Evolutionary conservation across 305 asterid species (phyloP).

Genomic region (Solanum hybrid): DNA sequence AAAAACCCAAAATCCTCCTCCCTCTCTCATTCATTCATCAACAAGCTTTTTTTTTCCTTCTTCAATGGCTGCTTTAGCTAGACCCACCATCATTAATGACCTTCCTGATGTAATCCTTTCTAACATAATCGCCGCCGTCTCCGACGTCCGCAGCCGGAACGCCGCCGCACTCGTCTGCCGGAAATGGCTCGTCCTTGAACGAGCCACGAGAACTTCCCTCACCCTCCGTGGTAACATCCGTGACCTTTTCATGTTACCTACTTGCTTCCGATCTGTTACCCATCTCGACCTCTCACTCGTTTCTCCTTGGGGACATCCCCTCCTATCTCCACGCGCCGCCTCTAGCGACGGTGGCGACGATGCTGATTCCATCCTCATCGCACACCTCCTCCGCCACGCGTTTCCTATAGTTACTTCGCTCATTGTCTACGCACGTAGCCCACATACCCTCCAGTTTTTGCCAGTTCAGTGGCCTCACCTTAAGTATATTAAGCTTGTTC

Average conservation of each 20-base stretch:
- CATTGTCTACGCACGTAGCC: conserved; percentile 49
- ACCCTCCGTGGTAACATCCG: conserved; percentile 76
- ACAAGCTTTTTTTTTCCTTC: neutral
- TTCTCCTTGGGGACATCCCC: conserved; percentile 87
- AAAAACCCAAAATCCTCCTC: neutral
- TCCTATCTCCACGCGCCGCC: conserved; percentile 32
- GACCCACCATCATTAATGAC: conserved; percentile 38
- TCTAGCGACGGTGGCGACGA: conserved; percentile 10
- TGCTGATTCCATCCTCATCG: conserved; percentile 36
- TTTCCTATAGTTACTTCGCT: conserved; percentile 48
- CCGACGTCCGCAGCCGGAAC: conserved; percentile 76
- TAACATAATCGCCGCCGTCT: conserved; percentile 53
- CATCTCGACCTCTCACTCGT: conserved; percentile 72
- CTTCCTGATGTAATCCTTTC: conserved; percentile 66
- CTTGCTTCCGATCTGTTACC: conserved; percentile 50
- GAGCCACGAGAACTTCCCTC: conserved; percentile 59
- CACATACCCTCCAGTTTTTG: conserved; percentile 28
- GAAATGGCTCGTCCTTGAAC: conserved; percentile 56
- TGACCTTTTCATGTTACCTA: conserved; percentile 50
- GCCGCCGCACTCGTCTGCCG: conserved; percentile 55
- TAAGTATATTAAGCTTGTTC: conserved; percentile 50
- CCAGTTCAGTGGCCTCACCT: conserved; percentile 43
- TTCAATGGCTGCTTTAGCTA: conserved; percentile 23
- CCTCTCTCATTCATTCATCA: neutral
- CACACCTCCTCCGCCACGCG: conserved; percentile 50